Conservation (phyloP, 352 stramenopile species). For the Pythium volutum region DNA sequence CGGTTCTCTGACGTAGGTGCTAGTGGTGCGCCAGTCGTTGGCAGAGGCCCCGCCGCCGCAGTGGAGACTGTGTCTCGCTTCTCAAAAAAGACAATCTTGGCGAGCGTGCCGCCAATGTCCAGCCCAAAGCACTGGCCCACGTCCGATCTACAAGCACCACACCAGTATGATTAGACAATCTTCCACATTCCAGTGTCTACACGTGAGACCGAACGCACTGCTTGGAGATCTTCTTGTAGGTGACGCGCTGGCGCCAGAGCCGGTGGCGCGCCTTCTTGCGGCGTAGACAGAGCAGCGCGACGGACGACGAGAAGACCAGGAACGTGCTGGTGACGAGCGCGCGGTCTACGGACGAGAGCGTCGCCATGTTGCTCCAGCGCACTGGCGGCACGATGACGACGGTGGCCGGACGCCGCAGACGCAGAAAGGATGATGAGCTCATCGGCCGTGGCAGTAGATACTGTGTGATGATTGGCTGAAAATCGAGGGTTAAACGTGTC, state of each 20-base stretch:
- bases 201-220: constrained; percentile 32
- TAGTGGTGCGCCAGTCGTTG: background rate
- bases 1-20: constrained; percentile 23
- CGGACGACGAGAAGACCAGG: constrained; percentile 67
- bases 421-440: background rate
- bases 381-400: constrained; percentile 2
- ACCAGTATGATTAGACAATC: background rate
- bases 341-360: constrained; percentile 21
- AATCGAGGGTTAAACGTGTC: background rate
- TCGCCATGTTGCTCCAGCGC: constrained; percentile 11
- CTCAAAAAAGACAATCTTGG: constrained; percentile 96
- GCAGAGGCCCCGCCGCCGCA: background rate
- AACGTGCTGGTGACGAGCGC: constrained; percentile 58
- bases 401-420: background rate
- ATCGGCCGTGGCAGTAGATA: background rate
- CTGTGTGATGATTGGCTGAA: constrained; percentile 4
- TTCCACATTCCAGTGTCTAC: background rate
- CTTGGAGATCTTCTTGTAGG: constrained; percentile 86
- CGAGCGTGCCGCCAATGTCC: constrained; percentile 90
- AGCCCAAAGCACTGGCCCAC: constrained; percentile 81
- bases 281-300: constrained; percentile 59
- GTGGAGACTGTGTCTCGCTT: constrained; percentile 34
- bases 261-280: constrained; percentile 67
- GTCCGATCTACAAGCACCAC: constrained; percentile 56
- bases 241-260: constrained; percentile 69